phyloP scores from a whole-genome alignment of 305 asterid genomes.

The Fraxinus baroniana region DNA sequence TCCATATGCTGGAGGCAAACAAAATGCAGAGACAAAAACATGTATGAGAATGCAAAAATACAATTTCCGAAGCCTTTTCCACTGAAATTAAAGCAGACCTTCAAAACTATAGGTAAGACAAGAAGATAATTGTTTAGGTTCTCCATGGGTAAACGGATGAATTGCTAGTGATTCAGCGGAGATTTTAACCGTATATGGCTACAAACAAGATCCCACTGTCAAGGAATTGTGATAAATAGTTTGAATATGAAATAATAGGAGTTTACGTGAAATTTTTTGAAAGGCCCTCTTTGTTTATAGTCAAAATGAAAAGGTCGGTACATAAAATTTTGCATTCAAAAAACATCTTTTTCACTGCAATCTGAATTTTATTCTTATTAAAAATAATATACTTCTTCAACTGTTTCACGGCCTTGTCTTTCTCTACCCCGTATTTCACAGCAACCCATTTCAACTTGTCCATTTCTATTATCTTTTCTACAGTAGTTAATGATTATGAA shows the following conservation, averaged over 20 bases:
- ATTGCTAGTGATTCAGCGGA: not conserved
- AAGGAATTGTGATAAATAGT: not conserved
- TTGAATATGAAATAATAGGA: not conserved
- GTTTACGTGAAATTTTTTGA: not conserved
- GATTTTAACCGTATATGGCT: not conserved
- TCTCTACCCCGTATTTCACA: too few species aligned
- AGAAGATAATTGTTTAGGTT: not conserved
- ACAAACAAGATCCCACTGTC: not conserved
- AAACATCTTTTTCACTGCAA: not conserved
- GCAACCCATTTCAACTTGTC: too few species aligned
- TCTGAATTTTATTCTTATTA: not conserved
- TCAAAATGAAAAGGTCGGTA: not conserved
- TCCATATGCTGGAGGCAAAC: conserved; percentile 1
- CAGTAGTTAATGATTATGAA: too few species aligned
- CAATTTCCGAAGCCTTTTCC: conserved; percentile 35
- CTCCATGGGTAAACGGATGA: conserved; percentile 18
- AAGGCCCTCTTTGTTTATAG: not conserved
- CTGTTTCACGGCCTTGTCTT: not conserved
- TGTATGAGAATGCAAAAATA: conserved; percentile 32
- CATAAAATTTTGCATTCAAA: not conserved
- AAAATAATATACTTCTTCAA: not conserved
- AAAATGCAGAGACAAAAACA: conserved; percentile 31
- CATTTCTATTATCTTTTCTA: too few species aligned
- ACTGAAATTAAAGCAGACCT: conserved; percentile 43
- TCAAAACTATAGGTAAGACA: not conserved